Conservation (phyloP, 148 eudicot genomes). For the Chenopodium quinoa region DNA sequence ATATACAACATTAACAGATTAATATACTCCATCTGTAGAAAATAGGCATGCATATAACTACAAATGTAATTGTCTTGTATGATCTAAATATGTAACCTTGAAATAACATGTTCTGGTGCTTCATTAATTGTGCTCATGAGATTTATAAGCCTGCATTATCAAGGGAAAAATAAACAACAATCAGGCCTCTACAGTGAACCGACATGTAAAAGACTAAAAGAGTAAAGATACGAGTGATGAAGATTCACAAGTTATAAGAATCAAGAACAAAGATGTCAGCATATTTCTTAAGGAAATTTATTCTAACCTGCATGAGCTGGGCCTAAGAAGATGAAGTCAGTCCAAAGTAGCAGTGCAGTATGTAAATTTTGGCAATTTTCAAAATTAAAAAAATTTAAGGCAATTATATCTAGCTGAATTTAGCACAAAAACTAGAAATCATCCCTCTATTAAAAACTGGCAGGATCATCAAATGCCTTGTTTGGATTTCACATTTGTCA, state of each 20-base stretch:
- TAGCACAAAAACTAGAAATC: not conserved
- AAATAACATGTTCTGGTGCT: constrained; percentile 28
- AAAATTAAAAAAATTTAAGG: not conserved
- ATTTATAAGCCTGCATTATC: constrained; percentile 52
- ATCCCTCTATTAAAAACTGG: not conserved
- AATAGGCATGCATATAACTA: not conserved
- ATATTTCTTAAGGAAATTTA: not conserved
- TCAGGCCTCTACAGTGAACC: not conserved
- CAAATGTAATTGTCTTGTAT: not conserved
- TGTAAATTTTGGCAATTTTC: not conserved
- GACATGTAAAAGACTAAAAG: not conserved
- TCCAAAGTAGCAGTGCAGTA: not conserved
- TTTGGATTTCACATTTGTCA: not conserved
- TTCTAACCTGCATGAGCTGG: not conserved
- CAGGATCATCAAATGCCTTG: not conserved
- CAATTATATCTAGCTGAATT: not conserved
- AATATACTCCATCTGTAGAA: not conserved
- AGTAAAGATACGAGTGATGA: not conserved
- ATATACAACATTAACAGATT: not conserved
- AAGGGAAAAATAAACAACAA: not conserved
- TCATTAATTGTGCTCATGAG: constrained; percentile 31
- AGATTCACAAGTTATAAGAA: not conserved
- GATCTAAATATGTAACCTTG: constrained; percentile 38
- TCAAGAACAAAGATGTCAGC: not conserved
- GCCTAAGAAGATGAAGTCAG: not conserved